Conservation (phyloP, 2,329 filamentous ascomycete genomes). For the Sarocladiaceae sp. region DNA sequence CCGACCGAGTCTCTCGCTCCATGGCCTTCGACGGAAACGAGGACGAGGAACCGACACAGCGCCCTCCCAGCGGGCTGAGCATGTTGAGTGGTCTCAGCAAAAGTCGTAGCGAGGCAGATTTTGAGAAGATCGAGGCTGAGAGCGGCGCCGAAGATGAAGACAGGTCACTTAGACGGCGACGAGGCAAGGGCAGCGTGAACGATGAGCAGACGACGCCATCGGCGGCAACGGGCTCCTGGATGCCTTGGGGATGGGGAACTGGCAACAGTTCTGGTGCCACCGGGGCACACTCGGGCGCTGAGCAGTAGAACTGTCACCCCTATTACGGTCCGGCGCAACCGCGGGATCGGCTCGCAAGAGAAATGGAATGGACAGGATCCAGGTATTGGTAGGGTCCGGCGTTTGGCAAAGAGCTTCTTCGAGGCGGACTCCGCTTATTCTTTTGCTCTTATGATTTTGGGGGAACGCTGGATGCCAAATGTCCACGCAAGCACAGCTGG, state of each 20-base stretch:
- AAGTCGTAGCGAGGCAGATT: conserved; percentile 80
- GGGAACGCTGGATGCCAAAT: no score
- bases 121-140: conserved; percentile 80
- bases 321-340: neutral
- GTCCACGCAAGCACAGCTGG: no score
- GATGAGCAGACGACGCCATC: conserved; percentile 18
- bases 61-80: conserved; percentile 42
- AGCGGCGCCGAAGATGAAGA: conserved; percentile 52
- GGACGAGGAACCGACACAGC: conserved; percentile 29
- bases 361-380: neutral
- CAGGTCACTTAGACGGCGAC: conserved; percentile 23
- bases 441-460: neutral
- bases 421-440: neutral
- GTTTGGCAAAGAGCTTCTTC: conserved; percentile 10
- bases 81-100: conserved; percentile 59
- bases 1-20: conserved; percentile 7
- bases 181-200: neutral
- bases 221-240: conserved; percentile 34
- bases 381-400: conserved; percentile 22
- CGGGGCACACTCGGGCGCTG: conserved; percentile 32
- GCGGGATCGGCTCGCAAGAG: conserved; percentile 4
- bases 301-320: conserved; percentile 22
- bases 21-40: conserved; percentile 23
- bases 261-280: conserved; percentile 12
- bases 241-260: conserved; percentile 42